Base-by-base conservation (phyloP, 768 basidiomycete species). In the Saitozyma podzolica region DNA sequence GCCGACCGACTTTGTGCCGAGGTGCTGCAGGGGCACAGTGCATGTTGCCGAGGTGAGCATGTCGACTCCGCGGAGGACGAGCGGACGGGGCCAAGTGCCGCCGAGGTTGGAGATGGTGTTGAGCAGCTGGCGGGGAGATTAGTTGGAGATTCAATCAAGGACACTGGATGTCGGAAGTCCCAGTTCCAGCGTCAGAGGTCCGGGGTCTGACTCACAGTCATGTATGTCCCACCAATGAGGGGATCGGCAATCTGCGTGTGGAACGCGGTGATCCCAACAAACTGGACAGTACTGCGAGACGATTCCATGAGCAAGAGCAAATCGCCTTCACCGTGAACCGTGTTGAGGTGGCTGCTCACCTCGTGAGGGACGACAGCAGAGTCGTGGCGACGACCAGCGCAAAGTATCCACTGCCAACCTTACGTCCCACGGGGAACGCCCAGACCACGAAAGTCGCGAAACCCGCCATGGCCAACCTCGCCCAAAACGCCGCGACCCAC, bases 261-360 rank as follows among this genome's bases (percentile, higher is more conserved):
- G 84, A 98, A 99, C 3, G 96, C 96, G n/a, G 93, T 91, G 64
- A 98, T 92, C 9, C 96, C 93, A 17, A 97, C 95, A 75, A 98
- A 99, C 79, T 99, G 95, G n/a, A 98, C 88, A 6, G 95, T 97
- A 51, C 95, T 95, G 58, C 56, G 61, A 62, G 56, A 29, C 29
- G 29, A 29, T 29, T 29, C 29, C 29, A 29, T 29, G 29, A 29
- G 29, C 51, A 54, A 50, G 55, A 47, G 62, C 19, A 10, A n/a
- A 17, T 13, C n/a, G 40, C 50, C 54, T 9, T 3, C 16, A 43
- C 39, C 45, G 16, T 17, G 6, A 48, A 17, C 37, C 19, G 37
- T 40, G 9, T 17, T 16, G 16, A 37, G 37, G 14, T 50, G 9
- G 9, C 17, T 48, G 78, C 89, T 80, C 75, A 93, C 94, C 88